These are phyloP conservation scores for Aspergillus vadensis DNA, from an alignment of 2,329 filamentous ascomycete species.

Conservation along the genomic window DNA sequence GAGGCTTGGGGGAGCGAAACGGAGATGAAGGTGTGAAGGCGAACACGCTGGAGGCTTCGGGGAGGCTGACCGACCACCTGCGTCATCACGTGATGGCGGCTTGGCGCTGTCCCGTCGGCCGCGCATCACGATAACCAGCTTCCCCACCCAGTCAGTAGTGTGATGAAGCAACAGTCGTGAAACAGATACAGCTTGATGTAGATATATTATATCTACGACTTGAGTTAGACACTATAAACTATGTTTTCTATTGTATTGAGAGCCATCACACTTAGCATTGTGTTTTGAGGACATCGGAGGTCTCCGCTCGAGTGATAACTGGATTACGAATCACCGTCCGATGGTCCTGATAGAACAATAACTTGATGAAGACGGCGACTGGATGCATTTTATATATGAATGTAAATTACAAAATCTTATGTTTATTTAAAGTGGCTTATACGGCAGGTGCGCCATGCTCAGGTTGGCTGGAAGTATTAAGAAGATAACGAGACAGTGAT, in stretches of 20 bases:
- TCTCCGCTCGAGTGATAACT: constrained; percentile 9
- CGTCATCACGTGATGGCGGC: constrained; percentile 33
- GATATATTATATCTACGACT: constrained; percentile 5
- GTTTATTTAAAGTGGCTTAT: too few relatives aligned
- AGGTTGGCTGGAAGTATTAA: background rate
- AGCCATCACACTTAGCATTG: constrained; percentile 39
- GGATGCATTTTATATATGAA: too few relatives aligned
- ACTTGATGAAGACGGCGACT: too few relatives aligned
- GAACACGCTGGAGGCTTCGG: constrained; percentile 40
- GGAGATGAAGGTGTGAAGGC: constrained; percentile 36
- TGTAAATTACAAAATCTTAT: background rate
- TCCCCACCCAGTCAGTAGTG: background rate
- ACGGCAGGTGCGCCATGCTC: background rate
- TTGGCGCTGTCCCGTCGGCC: constrained; percentile 27
- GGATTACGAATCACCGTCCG: constrained; percentile 37
- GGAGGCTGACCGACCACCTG: constrained; percentile 26
- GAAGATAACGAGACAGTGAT: background rate
- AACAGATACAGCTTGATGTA: background rate
- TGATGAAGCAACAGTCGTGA: background rate
- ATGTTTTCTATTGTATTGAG: constrained; percentile 18
- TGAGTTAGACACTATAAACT: constrained; percentile 23
- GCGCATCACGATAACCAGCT: constrained; percentile 1
- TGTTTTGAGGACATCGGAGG: constrained; percentile 18
- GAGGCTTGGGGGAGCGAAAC: constrained; percentile 32
- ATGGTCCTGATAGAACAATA: constrained; percentile 39